A percentile compares a stretch with the other conserved stretches of the same genome.
Evolutionary conservation across 352 stramenopile genomes (phyloP).

Genomic region (Phytophthora syringae): DNA sequence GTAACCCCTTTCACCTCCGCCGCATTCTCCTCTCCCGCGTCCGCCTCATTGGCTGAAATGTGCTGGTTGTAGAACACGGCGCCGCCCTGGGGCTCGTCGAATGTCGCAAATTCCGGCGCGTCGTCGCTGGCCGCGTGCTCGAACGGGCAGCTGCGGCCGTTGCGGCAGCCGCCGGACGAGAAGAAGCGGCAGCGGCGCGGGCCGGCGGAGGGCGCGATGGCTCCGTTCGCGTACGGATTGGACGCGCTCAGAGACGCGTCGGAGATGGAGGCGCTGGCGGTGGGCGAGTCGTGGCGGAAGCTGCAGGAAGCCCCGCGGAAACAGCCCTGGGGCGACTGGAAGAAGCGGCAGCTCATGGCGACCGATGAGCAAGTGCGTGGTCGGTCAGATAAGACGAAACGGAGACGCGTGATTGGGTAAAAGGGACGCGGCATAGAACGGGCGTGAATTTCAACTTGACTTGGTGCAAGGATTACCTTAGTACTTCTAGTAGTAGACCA

Average conservation of each 20-base stretch:
- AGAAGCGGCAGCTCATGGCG: conserved; percentile 71
- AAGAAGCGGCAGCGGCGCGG: conserved; percentile 65
- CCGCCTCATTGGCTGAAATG: no score
- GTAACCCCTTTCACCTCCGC: background rate
- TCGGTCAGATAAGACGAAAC: background rate
- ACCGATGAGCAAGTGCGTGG: conserved; percentile 3
- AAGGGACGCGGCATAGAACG: background rate
- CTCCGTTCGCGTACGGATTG: conserved; percentile 50
- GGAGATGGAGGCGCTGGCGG: background rate
- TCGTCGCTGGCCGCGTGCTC: conserved; percentile 39
- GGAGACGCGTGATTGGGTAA: background rate
- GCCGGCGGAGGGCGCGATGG: conserved; percentile 12
- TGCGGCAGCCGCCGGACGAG: conserved; percentile 63
- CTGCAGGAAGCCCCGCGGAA: conserved; percentile 70
- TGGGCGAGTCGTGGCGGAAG: conserved; percentile 59
- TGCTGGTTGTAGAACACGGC: conserved; percentile 48
- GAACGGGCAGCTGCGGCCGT: conserved; percentile 66
- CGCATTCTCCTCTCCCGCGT: conserved; percentile 25
- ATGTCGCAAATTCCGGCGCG: conserved; percentile 4
- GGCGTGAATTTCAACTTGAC: no score
- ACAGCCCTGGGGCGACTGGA: conserved; percentile 71
- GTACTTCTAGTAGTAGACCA: no score
- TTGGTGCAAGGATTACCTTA: no score
- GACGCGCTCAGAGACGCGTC: conserved; percentile 31
- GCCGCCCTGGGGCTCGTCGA: conserved; percentile 24